A percentile compares a stretch with the other conserved stretches of the same genome.
These are phyloP conservation scores for Trichoderma atrobrunneum DNA, from an alignment of 2,329 filamentous ascomycete genomes.

Conservation along the genomic window DNA sequence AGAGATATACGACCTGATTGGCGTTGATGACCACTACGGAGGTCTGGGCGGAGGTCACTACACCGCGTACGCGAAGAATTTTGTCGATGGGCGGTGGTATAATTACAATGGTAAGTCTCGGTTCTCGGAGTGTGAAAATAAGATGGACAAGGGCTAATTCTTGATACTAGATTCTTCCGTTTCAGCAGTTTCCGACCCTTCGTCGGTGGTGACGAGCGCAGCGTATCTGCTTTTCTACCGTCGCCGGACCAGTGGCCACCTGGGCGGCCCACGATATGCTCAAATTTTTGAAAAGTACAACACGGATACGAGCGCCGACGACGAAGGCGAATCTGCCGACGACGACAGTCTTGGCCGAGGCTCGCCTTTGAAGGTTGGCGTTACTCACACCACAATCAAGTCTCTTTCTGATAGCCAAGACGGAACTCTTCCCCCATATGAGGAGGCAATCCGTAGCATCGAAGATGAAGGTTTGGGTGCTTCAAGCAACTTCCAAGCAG, in stretches of 20 bases:
- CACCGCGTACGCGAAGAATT: slow-evolving; percentile 91
- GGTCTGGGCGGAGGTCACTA: slow-evolving; percentile 94
- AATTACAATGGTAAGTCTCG: slow-evolving; percentile 81
- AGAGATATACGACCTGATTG: slow-evolving; percentile 88
- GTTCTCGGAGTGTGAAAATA: too few relatives aligned
- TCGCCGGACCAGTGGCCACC: slow-evolving; percentile 69
- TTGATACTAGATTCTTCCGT: slow-evolving; percentile 67
- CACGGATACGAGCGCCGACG: slow-evolving; percentile 48
- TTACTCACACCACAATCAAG: slow-evolving; percentile 28
- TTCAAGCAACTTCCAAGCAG: slow-evolving; percentile 32
- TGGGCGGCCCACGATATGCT: slow-evolving; percentile 75
- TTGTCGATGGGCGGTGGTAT: slow-evolving; percentile 86
- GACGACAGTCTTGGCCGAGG: slow-evolving; percentile 52
- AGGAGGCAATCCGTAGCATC: slow-evolving; percentile 35
- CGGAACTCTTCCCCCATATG: slow-evolving; percentile 36
- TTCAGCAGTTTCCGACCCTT: slow-evolving; percentile 56
- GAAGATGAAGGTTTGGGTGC: slow-evolving; percentile 50
- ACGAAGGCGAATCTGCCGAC: slow-evolving; percentile 66
- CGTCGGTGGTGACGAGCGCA: slow-evolving; percentile 65
- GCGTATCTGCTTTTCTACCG: slow-evolving; percentile 97
- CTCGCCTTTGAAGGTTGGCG: not conserved
- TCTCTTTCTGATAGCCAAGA: slow-evolving; percentile 28
- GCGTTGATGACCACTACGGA: slow-evolving; percentile 93
- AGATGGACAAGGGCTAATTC: slow-evolving; percentile 38
- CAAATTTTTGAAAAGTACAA: slow-evolving; percentile 65